phyloP scores from a whole-genome alignment of 2,329 filamentous ascomycete genomes.

The Esteya vermicola region DNA sequence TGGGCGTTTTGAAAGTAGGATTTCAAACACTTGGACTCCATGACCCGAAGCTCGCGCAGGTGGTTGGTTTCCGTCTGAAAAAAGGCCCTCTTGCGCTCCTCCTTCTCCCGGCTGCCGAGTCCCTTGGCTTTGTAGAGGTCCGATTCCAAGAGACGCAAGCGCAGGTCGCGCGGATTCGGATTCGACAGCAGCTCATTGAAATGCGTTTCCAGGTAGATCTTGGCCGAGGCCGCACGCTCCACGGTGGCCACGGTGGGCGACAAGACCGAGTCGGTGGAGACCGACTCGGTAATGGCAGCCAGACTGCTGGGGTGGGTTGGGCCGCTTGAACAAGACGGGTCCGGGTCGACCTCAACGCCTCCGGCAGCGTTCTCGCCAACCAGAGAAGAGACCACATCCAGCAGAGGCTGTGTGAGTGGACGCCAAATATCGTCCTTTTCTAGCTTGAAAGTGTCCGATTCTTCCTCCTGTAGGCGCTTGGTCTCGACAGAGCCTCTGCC shows the following conservation, averaged over 20 bases:
- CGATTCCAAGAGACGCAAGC: slow-evolving; percentile 47
- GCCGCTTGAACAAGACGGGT: not conserved
- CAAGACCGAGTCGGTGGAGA: no score
- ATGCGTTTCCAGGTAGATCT: slow-evolving; percentile 74
- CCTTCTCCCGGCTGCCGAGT: slow-evolving; percentile 39
- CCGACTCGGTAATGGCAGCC: not conserved
- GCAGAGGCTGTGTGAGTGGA: no score
- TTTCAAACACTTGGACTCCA: slow-evolving; percentile 35
- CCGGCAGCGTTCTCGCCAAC: slow-evolving; percentile 23
- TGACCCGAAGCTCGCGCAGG: slow-evolving; percentile 55
- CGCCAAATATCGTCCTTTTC: no score
- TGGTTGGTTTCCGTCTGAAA: slow-evolving; percentile 55
- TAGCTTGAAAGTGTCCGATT: no score
- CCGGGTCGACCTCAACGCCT: not conserved
- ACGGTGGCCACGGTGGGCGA: slow-evolving; percentile 41
- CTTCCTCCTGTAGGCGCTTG: not conserved
- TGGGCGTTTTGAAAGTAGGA: not conserved
- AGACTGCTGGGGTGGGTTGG: not conserved
- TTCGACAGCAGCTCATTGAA: slow-evolving; percentile 56
- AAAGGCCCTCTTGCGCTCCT: slow-evolving; percentile 43
- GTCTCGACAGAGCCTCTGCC: not conserved
- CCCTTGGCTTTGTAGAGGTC: slow-evolving; percentile 42
- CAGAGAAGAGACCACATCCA: slow-evolving; percentile 9
- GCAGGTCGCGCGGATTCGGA: slow-evolving; percentile 43
- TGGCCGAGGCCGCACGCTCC: slow-evolving; percentile 66